A percentile compares a stretch with the other conserved stretches of the same genome.
Conservation (phyloP, 805 yeast genomes). For the Candida methanosorbosa region DNA sequence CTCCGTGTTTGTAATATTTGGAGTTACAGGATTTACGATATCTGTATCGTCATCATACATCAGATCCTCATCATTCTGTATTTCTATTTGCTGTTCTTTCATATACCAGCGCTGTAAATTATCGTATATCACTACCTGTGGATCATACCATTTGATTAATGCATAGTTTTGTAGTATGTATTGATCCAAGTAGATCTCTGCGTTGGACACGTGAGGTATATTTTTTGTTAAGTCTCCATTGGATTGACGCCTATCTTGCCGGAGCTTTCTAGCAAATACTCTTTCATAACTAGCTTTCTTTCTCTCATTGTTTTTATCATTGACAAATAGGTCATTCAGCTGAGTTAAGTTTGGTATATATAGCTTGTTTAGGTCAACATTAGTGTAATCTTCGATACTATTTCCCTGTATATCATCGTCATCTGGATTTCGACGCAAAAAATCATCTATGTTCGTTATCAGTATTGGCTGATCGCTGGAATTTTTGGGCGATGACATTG, state of each 20-base stretch:
- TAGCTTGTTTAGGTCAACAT: conserved; percentile 4
- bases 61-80: conserved; percentile 1
- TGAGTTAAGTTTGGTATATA: conserved; percentile 8
- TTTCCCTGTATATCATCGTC: not conserved
- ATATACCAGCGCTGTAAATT: conserved; percentile 9
- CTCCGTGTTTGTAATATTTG: conserved; percentile 4
- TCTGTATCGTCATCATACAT: conserved; percentile 3
- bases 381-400: conserved; percentile 1
- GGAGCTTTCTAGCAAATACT: not conserved
- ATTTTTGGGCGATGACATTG: not conserved
- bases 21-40: not conserved
- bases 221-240: conserved; percentile 1
- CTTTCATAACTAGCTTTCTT: conserved; percentile 4
- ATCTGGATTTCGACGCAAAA: conserved; percentile 14
- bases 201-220: conserved; percentile 8
- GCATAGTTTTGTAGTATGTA: conserved; percentile 13
- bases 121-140: conserved; percentile 9
- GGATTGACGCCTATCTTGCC: not conserved
- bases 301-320: conserved; percentile 1
- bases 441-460: conserved; percentile 17
- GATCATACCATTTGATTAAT: conserved; percentile 16
- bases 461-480: conserved; percentile 6
- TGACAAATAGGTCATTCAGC: conserved; percentile 7
- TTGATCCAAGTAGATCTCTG: conserved; percentile 13
- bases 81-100: not conserved